Evolutionary conservation across 352 stramenopile genomes (phyloP).

Genomic region (Pythium dissimile): DNA sequence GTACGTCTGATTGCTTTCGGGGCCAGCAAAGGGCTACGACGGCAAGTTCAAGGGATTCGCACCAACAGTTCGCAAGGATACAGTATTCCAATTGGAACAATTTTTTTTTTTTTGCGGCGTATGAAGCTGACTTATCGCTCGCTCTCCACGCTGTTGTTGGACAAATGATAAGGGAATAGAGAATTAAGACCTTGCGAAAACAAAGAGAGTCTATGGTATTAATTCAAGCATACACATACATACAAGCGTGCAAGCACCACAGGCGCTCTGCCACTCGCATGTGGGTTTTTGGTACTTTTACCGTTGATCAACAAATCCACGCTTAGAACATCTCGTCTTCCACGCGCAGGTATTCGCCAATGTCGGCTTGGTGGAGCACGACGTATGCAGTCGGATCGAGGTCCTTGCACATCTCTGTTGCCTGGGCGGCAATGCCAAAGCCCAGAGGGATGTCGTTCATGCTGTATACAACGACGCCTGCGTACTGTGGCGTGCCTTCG

Average conservation of each 20-base stretch:
- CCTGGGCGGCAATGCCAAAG: conserved; percentile 97
- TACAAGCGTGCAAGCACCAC: background rate
- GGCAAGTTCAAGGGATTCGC: too few species aligned
- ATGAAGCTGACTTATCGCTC: too few species aligned
- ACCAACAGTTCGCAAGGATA: too few species aligned
- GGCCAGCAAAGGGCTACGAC: too few species aligned
- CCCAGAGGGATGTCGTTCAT: conserved; percentile 98
- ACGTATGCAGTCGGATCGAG: conserved; percentile 96
- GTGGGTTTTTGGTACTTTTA: background rate
- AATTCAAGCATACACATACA: conserved; percentile 14
- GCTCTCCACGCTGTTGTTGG: background rate
- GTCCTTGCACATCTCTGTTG: conserved; percentile 93
- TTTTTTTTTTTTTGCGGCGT: too few species aligned
- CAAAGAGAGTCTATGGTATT: conserved; percentile 17
- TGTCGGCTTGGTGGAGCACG: conserved; percentile 98
- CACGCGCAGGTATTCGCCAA: conserved; percentile 98
- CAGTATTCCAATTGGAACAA: too few species aligned
- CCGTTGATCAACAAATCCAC: background rate
- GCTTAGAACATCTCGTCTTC: conserved; percentile 97
- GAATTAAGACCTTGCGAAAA: background rate
- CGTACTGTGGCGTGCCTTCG: conserved; percentile 97
- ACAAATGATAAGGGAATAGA: conserved; percentile 6
- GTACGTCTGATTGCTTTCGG: too few species aligned
- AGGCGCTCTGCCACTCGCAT: background rate
- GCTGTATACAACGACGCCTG: conserved; percentile 97